phyloP scores from a whole-genome alignment of 116 monocot species.

The Phalaenopsis hybrid region DNA sequence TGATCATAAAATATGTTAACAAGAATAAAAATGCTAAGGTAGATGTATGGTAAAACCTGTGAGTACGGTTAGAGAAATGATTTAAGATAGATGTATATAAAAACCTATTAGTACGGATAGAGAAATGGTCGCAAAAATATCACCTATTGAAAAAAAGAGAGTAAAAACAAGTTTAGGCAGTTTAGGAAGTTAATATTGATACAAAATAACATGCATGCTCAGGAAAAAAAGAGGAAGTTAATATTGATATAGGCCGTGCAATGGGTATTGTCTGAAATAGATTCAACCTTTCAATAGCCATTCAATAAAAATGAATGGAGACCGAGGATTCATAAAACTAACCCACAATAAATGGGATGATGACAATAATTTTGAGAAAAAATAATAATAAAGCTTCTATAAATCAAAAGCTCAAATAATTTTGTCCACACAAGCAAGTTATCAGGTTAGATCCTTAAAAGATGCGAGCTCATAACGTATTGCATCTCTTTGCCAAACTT shows the following conservation, averaged over 20 bases:
- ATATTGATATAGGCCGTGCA: not conserved
- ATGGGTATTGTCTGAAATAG: not conserved
- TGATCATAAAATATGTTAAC: too few species aligned
- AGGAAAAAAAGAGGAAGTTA: not conserved
- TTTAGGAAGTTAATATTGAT: not conserved
- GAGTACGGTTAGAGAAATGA: not conserved
- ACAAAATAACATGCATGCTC: not conserved
- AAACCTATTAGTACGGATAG: not conserved
- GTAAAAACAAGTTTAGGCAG: not conserved
- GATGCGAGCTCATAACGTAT: not conserved
- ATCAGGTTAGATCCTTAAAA: not conserved
- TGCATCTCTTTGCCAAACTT: slow-evolving; percentile 6
- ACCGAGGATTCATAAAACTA: not conserved
- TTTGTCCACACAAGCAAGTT: not conserved
- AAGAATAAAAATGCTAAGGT: not conserved
- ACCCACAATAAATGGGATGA: not conserved
- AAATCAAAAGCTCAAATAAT: not conserved
- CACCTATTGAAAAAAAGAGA: not conserved
- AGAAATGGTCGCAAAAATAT: not conserved
- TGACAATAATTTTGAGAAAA: not conserved
- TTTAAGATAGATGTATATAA: not conserved
- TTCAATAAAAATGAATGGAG: not conserved
- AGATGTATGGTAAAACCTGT: not conserved
- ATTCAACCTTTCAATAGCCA: not conserved
- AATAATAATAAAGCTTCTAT: not conserved